These are phyloP conservation scores for Corymbia calophylla DNA, from an alignment of 441 rosid species.

Conservation along the genomic window DNA sequence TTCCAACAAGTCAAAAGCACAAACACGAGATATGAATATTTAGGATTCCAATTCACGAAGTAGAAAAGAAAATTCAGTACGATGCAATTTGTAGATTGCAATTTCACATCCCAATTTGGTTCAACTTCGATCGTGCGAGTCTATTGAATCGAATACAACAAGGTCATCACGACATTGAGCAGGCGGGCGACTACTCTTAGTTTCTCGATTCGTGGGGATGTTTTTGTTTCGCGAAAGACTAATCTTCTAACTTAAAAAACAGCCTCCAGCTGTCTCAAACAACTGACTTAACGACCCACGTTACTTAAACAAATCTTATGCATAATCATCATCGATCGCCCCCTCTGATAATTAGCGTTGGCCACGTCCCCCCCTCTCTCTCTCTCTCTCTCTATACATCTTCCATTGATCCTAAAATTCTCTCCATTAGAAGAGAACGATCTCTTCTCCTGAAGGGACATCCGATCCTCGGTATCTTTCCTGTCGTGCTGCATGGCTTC, in stretches of 20 bases:
- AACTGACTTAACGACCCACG: background rate
- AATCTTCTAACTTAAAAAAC: background rate
- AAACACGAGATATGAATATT: background rate
- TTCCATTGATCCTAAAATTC: background rate
- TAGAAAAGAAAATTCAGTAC: background rate
- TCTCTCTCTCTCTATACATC: background rate
- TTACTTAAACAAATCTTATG: background rate
- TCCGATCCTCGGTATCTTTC: background rate
- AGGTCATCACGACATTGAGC: background rate
- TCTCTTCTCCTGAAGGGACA: background rate
- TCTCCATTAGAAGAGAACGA: background rate
- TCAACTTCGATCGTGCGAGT: background rate
- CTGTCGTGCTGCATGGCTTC: background rate
- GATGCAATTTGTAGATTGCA: fast-evolving
- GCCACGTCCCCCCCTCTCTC: background rate
- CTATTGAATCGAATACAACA: background rate
- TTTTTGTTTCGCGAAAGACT: background rate
- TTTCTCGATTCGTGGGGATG: background rate
- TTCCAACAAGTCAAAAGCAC: background rate
- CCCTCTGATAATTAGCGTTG: background rate
- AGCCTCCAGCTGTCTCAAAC: background rate
- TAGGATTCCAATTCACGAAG: fast-evolving
- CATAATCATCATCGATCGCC: background rate
- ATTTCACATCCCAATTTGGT: background rate
- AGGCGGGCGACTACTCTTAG: background rate